Base-by-base conservation (phyloP, 352 stramenopile species). In the Globisporangium alternatum region DNA sequence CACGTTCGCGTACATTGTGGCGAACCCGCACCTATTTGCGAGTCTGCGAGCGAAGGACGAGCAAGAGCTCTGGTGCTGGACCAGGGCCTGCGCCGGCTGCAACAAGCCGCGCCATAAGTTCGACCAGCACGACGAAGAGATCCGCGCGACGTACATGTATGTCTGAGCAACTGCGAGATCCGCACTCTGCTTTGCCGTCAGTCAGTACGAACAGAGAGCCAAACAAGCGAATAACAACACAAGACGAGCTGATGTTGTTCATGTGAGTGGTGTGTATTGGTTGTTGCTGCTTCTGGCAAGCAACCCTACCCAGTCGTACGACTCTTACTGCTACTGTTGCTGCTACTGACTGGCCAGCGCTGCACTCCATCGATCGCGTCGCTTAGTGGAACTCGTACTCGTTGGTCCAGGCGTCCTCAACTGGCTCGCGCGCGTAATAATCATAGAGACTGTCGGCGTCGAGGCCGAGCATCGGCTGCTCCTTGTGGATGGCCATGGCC, bases 381-480 rank as follows among this genome's bases (percentile, higher is more conserved):
- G 62, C 61, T 85, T 96, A 99, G 87, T 99, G 96, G 84, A 97
- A 99, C 66, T 99, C 96, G 70, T 95, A 86, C 56, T 87, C 76
- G 68, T 95, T 74, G n/a, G 93, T 98, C 96, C 96, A 99, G 48
- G 84, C 93, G 73, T 98, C 91, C 44, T 81, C 68, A 65, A 95
- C 80, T 64, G 84, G 89, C 75, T 99, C 96, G 56, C 80, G 79
- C 70, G 96, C 77, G 83, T 99, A 99, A 74, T 99, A 98, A 70
- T 99, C 97, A 72, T 99, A 99, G 52, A 99, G 81, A 68, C 89
- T 98, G 69, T 97, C 86, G 19, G 96, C 80, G 63, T 99, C 89
- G 25, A 99, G 78, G 15, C 94, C 96, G 59, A 97, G 80, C 68
- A 98, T 69, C 60, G 78, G 93, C 86, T 95, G 68, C 65, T 97